phyloP scores from a whole-genome alignment of 2,329 filamentous ascomycete genomes.

The Stachybotrys echinatus region DNA sequence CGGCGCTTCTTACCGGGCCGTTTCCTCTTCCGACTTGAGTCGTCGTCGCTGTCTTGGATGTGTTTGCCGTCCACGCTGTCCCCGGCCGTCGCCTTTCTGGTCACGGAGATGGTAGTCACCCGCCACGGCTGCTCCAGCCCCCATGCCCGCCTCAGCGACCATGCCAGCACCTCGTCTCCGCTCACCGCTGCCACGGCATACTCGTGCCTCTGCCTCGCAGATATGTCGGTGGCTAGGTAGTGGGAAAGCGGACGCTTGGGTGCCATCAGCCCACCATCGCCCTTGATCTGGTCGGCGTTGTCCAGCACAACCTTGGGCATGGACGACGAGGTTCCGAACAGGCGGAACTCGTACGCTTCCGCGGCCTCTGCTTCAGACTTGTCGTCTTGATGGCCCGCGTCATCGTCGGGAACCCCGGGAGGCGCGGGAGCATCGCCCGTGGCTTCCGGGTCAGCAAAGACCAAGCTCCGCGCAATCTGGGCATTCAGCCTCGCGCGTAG shows the following conservation, averaged over 20 bases:
- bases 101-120: constrained; percentile 39
- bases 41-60: constrained; percentile 12
- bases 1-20: constrained; percentile 55
- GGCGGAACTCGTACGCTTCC: constrained; percentile 48
- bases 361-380: constrained; percentile 19
- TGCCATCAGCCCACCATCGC: constrained; percentile 29
- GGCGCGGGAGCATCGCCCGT: constrained; percentile 3
- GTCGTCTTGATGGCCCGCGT: constrained; percentile 8
- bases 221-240: constrained; percentile 39
- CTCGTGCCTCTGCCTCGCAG: constrained; percentile 27
- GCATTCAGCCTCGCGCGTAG: constrained; percentile 40
- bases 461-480: constrained; percentile 41
- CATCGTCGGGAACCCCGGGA: background rate
- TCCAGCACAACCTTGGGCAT: constrained; percentile 47
- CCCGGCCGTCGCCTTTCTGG: constrained; percentile 16
- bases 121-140: constrained; percentile 58
- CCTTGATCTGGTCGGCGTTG: constrained; percentile 30
- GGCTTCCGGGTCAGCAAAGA: constrained; percentile 25
- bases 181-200: constrained; percentile 44
- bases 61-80: constrained; percentile 5
- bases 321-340: constrained; percentile 45
- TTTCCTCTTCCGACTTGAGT: constrained; percentile 27
- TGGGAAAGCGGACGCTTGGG: constrained; percentile 36
- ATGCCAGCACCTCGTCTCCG: constrained; percentile 43
- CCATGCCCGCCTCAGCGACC: constrained; percentile 43